Percentiles rank a stretch among this genome's conserved stretches.
Evolutionary conservation across 2,329 filamentous ascomycete species (phyloP).

Genomic region (Sclerotiophoma versabilis): DNA sequence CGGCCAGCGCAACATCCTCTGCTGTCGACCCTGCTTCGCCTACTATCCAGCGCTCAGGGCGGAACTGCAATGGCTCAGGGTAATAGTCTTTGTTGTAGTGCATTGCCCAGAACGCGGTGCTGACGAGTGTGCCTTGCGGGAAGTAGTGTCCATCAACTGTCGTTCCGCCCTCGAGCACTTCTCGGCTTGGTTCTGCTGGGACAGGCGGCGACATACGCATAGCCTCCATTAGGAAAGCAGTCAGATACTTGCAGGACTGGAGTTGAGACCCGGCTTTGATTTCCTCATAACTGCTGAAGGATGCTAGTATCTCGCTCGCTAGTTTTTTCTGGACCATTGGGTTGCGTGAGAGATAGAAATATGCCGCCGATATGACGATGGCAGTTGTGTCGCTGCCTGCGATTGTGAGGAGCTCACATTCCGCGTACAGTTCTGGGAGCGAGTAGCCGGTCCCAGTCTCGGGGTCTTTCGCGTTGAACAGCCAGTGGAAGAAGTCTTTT

Average conservation of each 20-base stretch:
- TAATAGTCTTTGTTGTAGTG: constrained; percentile 28
- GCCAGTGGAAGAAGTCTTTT: constrained; percentile 53
- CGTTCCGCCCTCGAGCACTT: constrained; percentile 27
- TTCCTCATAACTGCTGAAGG: constrained; percentile 20
- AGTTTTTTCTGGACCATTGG: constrained; percentile 12
- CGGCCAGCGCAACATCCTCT: constrained; percentile 21
- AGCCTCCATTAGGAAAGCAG: constrained; percentile 22
- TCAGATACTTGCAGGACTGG: constrained; percentile 22
- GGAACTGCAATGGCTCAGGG: constrained; percentile 22
- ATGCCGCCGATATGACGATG: constrained; percentile 15
- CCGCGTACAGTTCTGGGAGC: constrained; percentile 47
- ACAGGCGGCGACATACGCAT: constrained; percentile 26
- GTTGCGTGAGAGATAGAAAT: constrained; percentile 22
- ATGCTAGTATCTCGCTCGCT: constrained; percentile 13
- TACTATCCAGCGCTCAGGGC: constrained; percentile 32
- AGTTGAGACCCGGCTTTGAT: constrained; percentile 19
- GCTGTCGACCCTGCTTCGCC: constrained; percentile 12
- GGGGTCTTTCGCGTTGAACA: constrained; percentile 50
- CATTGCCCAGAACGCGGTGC: constrained; percentile 26
- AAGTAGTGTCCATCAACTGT: constrained; percentile 22
- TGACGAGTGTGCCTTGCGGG: constrained; percentile 29
- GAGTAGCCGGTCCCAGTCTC: constrained; percentile 45
- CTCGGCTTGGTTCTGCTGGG: constrained; percentile 22
- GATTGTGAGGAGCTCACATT: constrained; percentile 24
- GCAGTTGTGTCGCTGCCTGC: constrained; percentile 28